phyloP scores from a whole-genome alignment of 768 basidiomycete genomes.

The Pluteus cervinus region DNA sequence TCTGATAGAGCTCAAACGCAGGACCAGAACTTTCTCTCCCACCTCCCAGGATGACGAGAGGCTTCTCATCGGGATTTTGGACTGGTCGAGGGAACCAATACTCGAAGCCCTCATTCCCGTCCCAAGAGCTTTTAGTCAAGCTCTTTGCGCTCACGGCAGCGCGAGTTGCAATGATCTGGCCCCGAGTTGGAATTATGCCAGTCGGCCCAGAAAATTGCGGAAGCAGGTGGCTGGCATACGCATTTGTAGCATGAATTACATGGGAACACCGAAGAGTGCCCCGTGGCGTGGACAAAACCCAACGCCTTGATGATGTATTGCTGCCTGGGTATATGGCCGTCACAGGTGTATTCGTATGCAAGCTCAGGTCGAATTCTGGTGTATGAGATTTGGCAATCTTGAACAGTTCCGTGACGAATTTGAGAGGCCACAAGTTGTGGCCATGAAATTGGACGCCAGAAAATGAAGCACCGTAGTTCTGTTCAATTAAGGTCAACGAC shows the following conservation, averaged over 20 bases:
- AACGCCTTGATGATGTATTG: constrained; percentile 25
- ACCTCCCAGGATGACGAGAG: constrained; percentile 72
- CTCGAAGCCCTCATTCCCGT: constrained; percentile 48
- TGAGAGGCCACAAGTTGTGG: constrained; percentile 74
- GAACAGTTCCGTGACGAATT: constrained; percentile 69
- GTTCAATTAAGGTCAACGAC: constrained; percentile 6
- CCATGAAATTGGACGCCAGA: constrained; percentile 47
- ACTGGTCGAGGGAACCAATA: constrained; percentile 80
- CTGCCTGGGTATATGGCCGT: constrained; percentile 30
- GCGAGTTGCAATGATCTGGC: constrained; percentile 51
- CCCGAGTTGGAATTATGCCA: constrained; percentile 66
- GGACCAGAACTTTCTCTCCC: constrained; percentile 42
- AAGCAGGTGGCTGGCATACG: constrained; percentile 72
- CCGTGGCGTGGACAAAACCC: constrained; percentile 60
- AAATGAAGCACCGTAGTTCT: constrained; percentile 41
- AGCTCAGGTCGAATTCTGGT: constrained; percentile 32
- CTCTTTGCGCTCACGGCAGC: constrained; percentile 7
- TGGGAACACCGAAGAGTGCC: constrained; percentile 54
- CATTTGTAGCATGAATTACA: constrained; percentile 86
- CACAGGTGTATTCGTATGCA: constrained; percentile 76
- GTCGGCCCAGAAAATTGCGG: constrained; percentile 51
- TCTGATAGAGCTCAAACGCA: constrained; percentile 40
- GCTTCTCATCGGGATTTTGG: constrained; percentile 26
- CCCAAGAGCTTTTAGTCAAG: constrained; percentile 33
- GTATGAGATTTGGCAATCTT: constrained; percentile 28